Conservation (phyloP, 179 eudicot genomes). For the Silene noctiflora region DNA sequence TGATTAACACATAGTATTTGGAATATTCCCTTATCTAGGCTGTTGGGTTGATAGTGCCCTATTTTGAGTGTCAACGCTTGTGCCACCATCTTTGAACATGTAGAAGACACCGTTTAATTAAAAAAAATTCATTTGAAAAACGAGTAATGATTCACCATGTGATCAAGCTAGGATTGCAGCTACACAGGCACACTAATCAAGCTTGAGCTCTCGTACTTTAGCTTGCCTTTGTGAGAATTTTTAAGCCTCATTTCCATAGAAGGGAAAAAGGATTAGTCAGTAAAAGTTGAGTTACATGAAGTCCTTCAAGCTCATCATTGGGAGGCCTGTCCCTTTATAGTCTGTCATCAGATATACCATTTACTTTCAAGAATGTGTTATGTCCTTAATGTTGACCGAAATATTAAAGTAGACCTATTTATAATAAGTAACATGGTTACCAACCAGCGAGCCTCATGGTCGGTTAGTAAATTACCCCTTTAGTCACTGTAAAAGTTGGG, state of each 20-base stretch:
- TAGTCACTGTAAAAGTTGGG: not conserved
- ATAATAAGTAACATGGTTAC: not conserved
- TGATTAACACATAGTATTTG: conserved; percentile 2
- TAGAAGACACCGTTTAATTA: not conserved
- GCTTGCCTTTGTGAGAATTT: conserved; percentile 3
- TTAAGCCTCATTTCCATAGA: too few relatives aligned
- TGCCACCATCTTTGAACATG: not conserved
- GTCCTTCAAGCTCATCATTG: too few relatives aligned
- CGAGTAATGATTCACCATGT: not conserved
- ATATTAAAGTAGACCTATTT: too few relatives aligned
- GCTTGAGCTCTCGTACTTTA: conserved; percentile 7
- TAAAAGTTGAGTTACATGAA: too few relatives aligned
- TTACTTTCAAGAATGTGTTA: too few relatives aligned
- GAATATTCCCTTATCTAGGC: not conserved
- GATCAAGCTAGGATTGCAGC: too few relatives aligned
- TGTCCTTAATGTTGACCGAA: too few relatives aligned
- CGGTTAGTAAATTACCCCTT: not conserved
- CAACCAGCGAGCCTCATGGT: not conserved
- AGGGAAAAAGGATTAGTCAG: too few relatives aligned
- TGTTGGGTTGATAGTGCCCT: not conserved
- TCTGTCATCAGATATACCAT: too few relatives aligned
- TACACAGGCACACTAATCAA: not conserved
- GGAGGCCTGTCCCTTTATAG: too few relatives aligned
- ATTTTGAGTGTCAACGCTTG: not conserved
- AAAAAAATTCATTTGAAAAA: not conserved